These are phyloP conservation scores for Solanum chilense DNA, from an alignment of 257 asterid species.

Conservation along the genomic window DNA sequence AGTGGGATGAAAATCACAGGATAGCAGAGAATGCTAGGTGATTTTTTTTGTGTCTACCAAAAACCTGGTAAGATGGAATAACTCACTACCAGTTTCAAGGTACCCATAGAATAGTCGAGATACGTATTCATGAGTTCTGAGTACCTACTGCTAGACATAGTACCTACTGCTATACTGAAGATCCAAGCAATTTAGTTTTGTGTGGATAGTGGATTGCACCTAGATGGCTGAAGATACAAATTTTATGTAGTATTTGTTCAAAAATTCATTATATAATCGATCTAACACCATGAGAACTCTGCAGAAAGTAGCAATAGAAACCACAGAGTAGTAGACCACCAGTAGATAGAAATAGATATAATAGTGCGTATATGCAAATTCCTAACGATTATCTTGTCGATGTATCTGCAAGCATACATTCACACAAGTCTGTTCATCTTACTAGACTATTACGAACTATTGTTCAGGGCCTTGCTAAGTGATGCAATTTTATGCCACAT, in stretches of 20 bases:
- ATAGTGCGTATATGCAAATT: background rate
- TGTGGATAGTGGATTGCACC: background rate
- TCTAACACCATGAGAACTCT: background rate
- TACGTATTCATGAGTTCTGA: background rate
- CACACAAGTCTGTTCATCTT: background rate
- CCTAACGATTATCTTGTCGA: background rate
- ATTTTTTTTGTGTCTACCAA: background rate
- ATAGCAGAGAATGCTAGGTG: background rate
- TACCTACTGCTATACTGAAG: background rate
- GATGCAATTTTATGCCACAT: background rate
- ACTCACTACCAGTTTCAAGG: background rate
- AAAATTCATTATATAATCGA: background rate
- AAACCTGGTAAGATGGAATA: background rate
- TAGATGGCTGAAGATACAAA: background rate
- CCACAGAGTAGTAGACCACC: background rate
- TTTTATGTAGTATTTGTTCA: background rate
- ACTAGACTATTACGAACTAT: background rate
- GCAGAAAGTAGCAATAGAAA: background rate
- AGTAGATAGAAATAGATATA: background rate
- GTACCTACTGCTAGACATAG: background rate
- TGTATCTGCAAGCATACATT: background rate
- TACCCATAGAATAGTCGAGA: background rate
- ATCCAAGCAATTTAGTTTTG: background rate
- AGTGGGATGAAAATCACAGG: background rate
- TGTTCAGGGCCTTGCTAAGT: background rate